Evolutionary conservation across 2,329 filamentous ascomycete genomes (phyloP), one percentile per base, ranked within the genome.

Genomic region (Aureobasidium sp.): DNA sequence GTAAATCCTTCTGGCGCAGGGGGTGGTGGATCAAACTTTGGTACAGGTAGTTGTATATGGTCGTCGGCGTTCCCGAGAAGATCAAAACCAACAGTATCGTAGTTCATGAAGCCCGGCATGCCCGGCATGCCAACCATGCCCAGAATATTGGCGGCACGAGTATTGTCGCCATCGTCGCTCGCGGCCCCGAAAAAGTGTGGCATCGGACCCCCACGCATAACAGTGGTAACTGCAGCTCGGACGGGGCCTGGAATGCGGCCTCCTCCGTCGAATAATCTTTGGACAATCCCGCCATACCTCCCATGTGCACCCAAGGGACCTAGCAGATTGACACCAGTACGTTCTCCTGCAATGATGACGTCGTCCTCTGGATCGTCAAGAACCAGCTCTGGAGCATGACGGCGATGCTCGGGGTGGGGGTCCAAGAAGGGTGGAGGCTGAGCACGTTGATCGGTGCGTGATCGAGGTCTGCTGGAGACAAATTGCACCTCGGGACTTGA

Each of bases 1-100:
- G 90, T 96, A 69, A 94, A 97, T 0, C 92, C 93, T n/a, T 84
- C 77, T 6, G 82, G 81, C 0, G 89, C 79, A 0, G 85, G 76
- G n/a, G 81, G 78, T 0, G 89, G 86, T 0, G 86, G 79, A 47
- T 87, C 82, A 71, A 93, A 83, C 67, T 74, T 76, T 7, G 74
- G 72, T n/a, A 72, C 69, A 2, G 72, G 65, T 22, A 71, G 69
- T 27, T 70, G 67, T 22, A 56, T 67, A 59, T 47, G 64, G 8
- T 40, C 66, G 15, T 69, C 70, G 5, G 63, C 67, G 14, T 70
- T 59, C 0, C 75, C 76, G 62, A 80, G 11, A 14, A 19, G 35
- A 19, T 78, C 72, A 64, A 82, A 80, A 0, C 71, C 80, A 12
- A 76, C 71, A 6, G 68, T 61, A 1, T 70, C 71, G 67, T 79